Percentiles rank a stretch among this genome's conserved stretches.
Conservation (phyloP, 2,329 filamentous ascomycete species). For the Colletotrichum karsti region DNA sequence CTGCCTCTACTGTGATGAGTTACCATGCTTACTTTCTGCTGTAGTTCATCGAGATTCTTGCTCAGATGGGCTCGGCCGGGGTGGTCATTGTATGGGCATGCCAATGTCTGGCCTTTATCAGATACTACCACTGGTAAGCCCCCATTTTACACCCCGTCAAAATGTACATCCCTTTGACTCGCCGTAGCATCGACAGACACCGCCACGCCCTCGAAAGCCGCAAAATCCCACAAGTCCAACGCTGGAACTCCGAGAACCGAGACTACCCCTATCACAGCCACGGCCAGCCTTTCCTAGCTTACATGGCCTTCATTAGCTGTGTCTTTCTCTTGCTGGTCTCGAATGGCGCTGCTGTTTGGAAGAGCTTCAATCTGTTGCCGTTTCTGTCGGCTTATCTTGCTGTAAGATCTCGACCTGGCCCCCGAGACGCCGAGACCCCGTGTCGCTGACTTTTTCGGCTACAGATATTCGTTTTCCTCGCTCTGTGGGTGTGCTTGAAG, state of each 20-base stretch:
- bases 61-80: slow-evolving; percentile 45
- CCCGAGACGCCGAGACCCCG: too few species aligned
- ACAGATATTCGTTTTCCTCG: background rate
- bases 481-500: background rate
- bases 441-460: too few species aligned
- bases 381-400: background rate
- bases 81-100: slow-evolving; percentile 50
- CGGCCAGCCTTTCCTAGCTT: slow-evolving; percentile 45
- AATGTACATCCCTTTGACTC: background rate
- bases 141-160: too few species aligned
- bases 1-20: background rate
- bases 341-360: background rate
- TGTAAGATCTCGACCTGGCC: background rate
- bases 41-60: slow-evolving; percentile 48
- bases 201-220: slow-evolving; percentile 30
- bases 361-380: background rate
- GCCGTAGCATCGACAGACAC: slow-evolving; percentile 33
- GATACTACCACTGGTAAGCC: slow-evolving; percentile 43
- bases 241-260: slow-evolving; percentile 34
- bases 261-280: slow-evolving; percentile 49
- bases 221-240: slow-evolving; percentile 35
- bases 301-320: slow-evolving; percentile 36
- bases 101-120: slow-evolving; percentile 49
- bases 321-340: background rate
- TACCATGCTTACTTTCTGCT: background rate